Percentiles rank a stretch among this genome's conserved stretches.
Evolutionary conservation across 129 eudicot genomes (phyloP).

Genomic region (Saussurea involucrata): DNA sequence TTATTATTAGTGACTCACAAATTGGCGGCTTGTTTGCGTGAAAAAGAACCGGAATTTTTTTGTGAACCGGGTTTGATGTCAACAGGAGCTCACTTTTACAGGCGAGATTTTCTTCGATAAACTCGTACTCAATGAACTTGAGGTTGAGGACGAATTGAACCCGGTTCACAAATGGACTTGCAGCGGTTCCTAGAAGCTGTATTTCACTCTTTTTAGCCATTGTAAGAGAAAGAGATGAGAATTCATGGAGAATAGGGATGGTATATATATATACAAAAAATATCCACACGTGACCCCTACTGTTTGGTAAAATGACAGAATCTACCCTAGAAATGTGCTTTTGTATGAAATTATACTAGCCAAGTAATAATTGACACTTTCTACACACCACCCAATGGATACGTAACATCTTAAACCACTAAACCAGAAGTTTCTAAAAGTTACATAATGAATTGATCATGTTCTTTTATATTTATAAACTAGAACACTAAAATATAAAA

Average conservation of each 20-base stretch:
- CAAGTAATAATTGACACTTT: no score
- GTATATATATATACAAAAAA: background rate
- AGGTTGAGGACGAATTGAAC: background rate
- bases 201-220: background rate
- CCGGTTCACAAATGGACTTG: background rate
- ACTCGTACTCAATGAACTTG: background rate
- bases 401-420: no score
- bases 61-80: background rate
- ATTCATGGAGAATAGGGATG: background rate
- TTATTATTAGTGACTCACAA: slow-evolving; percentile 42
- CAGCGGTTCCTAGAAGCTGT: background rate
- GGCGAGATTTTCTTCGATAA: background rate
- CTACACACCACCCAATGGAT: no score
- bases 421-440: background rate
- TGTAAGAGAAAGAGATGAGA: background rate
- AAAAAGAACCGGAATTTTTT: background rate
- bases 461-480: no score
- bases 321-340: background rate
- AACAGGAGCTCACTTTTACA: background rate
- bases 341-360: background rate
- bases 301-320: background rate
- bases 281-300: background rate
- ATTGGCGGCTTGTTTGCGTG: slow-evolving; percentile 2
- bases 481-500: no score
- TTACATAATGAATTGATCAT: background rate